Evolutionary conservation across 805 yeast genomes (phyloP).

Genomic region (Wickerhamomyces chambardii): DNA sequence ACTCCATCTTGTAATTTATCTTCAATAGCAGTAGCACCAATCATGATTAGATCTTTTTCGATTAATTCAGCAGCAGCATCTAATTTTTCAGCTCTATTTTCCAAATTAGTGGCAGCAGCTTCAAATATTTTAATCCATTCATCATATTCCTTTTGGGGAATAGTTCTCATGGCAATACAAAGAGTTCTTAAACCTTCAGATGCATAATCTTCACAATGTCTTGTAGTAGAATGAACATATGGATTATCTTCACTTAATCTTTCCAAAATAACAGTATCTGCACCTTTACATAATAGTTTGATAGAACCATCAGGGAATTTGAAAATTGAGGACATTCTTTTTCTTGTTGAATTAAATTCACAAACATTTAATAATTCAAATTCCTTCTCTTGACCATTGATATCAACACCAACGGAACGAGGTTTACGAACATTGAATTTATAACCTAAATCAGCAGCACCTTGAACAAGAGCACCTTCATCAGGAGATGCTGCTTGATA

Average conservation of each 20-base stretch:
- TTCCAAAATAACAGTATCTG: slow-evolving; percentile 84
- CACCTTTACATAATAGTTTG: slow-evolving; percentile 86
- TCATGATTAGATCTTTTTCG: slow-evolving; percentile 57
- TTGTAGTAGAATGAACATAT: slow-evolving; percentile 28
- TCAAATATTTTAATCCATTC: slow-evolving; percentile 61
- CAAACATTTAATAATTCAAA: slow-evolving; percentile 74
- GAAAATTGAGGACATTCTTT: slow-evolving; percentile 86
- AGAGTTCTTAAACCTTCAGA: slow-evolving; percentile 92
- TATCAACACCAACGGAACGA: slow-evolving; percentile 75
- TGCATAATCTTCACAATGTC: slow-evolving; percentile 89
- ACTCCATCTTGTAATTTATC: slow-evolving; percentile 96
- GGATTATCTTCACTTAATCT: slow-evolving; percentile 45
- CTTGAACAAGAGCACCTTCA: slow-evolving; percentile 86
- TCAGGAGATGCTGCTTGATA: slow-evolving; percentile 97
- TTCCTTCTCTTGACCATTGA: slow-evolving; percentile 50
- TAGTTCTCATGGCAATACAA: slow-evolving; percentile 71
- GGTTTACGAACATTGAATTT: slow-evolving; percentile 57
- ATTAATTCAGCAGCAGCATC: slow-evolving; percentile 66
- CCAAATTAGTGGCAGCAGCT: slow-evolving; percentile 69
- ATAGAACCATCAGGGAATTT: slow-evolving; percentile 68
- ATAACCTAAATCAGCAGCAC: slow-evolving; percentile 92
- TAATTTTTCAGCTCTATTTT: slow-evolving; percentile 54
- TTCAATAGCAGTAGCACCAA: slow-evolving; percentile 96
- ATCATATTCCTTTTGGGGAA: slow-evolving; percentile 48
- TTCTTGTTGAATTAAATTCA: slow-evolving; percentile 82